Base-by-base conservation (phyloP, 192 early-diverging fungal genomes). In the Entrophospora sp. region DNA sequence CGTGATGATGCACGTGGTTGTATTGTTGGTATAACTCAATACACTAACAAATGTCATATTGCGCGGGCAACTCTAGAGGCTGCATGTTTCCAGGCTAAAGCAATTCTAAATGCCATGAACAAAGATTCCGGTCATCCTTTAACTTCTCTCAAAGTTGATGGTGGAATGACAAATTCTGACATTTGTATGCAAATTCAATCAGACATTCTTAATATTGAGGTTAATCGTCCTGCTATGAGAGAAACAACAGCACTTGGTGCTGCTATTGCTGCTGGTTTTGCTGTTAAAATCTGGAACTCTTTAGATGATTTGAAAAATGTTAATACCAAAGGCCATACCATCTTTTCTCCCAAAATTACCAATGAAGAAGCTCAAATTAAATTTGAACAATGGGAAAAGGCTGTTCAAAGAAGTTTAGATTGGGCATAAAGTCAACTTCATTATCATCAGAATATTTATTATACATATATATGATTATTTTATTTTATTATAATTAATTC, bases 241-340 rank as follows among this genome's bases (percentile, higher is more conserved):
- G 94, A 97, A 69, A 93, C 89, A 3, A 95, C 94, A 25, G 94
- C 93, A 1, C 75, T 97, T 42, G 94, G 94, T 42, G 90, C 92
- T 13, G 94, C 94, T 1, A 84, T 94, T 34, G 94, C 92, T 22
- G 92, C 94, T 43, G 94, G 87, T 9, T 30, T 25, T 40, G 67
- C 59, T 45, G 58, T 61, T 48, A 59, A 36, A 2, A 14, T 88
- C 22, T 92, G 86, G 83, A 61, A 77, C 52, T 61, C 65, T 72
- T 70, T 83, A 57, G 67, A 66, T 62, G 69, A 83, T 57, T 77
- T 85, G n/a, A 70, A 80, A 31, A 72, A 72, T 14, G 76, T 90
- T 60, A 75, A 82, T 65, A 64, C 66, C 40, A 68, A 81, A 22
- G 75, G 75, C 49, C 71, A 68, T 43, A 69, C 71, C n/a, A 62